Evolutionary conservation across 176 grass and related monocot genomes (phyloP), one percentile per base, ranked within the genome.

Genomic region (Oryza longistaminata): DNA sequence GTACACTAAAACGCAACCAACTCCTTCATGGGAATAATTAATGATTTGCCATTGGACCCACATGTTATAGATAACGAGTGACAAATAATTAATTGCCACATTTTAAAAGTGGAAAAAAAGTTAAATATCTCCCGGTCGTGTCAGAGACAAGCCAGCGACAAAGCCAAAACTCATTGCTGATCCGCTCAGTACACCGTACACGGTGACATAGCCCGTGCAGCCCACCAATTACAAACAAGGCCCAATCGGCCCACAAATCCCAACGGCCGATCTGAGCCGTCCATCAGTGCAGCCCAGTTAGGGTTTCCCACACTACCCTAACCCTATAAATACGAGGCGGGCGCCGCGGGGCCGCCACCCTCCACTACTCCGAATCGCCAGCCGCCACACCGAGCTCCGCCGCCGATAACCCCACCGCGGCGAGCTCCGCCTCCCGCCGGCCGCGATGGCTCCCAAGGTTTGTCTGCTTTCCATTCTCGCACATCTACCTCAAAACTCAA

Each of bases 371-470:
- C 19, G 17, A 16, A 37, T 77, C 75, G 10, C 33, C 14, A 11
- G 29, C 39, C 39, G 39, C 26, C 11, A 19, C 5, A 19, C 50
- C 50, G 5, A 19, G 16, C 50, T 55, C 55, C 34, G 46, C 73
- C 26, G 29, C 50, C 19, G 50, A 24, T 25, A 70, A 12, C 66
- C 0, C 7, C 25, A 37, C 14, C 49, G 27, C 25, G 19, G 11
- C 17, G 75, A 24, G 33, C 14, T 34, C 15, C 26, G 0, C 1
- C 34, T 5, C 7, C 14, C 46, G 24, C 15, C 15, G 7, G 21
- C 6, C 55, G 75, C 55, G 29, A 78, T 64, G 75, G 61, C 33
- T 35, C 53, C 75, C 34, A 78, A 78, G 75, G 75, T 78, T 22
- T 21, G 55, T 39, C 9, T 21, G 17, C 19, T 60, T 9, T 1